Conservation (phyloP, 148 eudicot genomes). For the Fagopyrum homotropicum region DNA sequence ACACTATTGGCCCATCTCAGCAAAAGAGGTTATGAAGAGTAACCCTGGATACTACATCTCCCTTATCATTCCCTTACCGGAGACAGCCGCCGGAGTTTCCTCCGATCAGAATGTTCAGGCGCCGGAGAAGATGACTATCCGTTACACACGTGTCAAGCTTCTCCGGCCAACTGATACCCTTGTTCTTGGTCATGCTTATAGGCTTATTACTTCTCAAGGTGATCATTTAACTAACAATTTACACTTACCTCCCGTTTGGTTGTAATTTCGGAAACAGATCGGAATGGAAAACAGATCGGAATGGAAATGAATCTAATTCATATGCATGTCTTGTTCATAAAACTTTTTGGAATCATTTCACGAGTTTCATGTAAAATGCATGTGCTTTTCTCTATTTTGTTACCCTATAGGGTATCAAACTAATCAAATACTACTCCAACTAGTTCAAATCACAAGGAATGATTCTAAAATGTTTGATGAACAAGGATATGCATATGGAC, state of each 20-base stretch:
- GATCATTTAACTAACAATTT: neutral
- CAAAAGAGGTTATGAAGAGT: slow-evolving; percentile 65
- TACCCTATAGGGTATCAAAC: too few relatives aligned
- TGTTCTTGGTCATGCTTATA: slow-evolving; percentile 72
- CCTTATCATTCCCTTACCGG: slow-evolving; percentile 64
- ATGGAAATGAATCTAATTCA: too few relatives aligned
- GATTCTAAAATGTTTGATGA: too few relatives aligned
- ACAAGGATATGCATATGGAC: too few relatives aligned
- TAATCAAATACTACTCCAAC: too few relatives aligned
- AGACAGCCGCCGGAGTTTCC: slow-evolving; percentile 10
- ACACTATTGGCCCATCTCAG: slow-evolving; percentile 64
- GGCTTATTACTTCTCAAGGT: slow-evolving; percentile 91
- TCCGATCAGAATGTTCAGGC: neutral
- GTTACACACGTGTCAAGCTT: slow-evolving; percentile 83
- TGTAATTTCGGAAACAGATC: too few relatives aligned
- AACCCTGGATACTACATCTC: slow-evolving; percentile 90
- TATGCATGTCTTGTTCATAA: too few relatives aligned
- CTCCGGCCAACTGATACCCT: slow-evolving; percentile 73
- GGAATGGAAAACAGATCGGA: too few relatives aligned
- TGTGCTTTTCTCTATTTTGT: too few relatives aligned
- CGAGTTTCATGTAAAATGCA: too few relatives aligned
- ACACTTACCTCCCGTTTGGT: neutral
- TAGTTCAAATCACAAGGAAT: too few relatives aligned
- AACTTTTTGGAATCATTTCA: too few relatives aligned
- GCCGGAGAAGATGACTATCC: slow-evolving; percentile 27